phyloP scores from a whole-genome alignment of 768 basidiomycete species.

The Suillus paluster region DNA sequence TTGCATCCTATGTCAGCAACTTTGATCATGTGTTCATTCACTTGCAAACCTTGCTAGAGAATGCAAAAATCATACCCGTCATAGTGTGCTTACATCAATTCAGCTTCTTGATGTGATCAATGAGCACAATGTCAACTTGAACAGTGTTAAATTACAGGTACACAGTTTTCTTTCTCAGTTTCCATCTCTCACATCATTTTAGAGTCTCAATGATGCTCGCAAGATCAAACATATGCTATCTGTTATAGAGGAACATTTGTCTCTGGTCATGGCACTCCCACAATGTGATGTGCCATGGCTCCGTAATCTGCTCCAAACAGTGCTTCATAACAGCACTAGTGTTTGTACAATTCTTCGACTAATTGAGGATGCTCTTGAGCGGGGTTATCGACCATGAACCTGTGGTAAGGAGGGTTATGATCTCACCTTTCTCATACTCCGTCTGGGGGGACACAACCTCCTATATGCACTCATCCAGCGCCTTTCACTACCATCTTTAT shows the following conservation, averaged over 20 bases:
- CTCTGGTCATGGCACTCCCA: constrained; percentile 6
- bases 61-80: no score
- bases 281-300: constrained; percentile 4
- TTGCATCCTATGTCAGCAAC: constrained; percentile 1
- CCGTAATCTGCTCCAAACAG: neutral
- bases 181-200: neutral
- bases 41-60: neutral
- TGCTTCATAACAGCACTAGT: constrained; percentile 13
- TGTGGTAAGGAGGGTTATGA: constrained; percentile 11
- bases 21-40: neutral
- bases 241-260: neutral
- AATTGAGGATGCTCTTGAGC: constrained; percentile 13
- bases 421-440: constrained; percentile 14
- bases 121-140: neutral
- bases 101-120: constrained; percentile 5
- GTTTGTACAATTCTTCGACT: constrained; percentile 5
- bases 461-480: constrained; percentile 21
- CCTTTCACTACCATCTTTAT: constrained; percentile 17
- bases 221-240: neutral
- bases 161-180: neutral
- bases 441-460: constrained; percentile 18
- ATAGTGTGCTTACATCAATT: neutral
- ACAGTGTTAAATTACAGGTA: constrained; percentile 7
- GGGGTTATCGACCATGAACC: constrained; percentile 1
- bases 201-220: constrained; percentile 2